Percentiles rank a stretch among this genome's conserved stretches.
These are phyloP conservation scores for Calocybe indica DNA, from an alignment of 768 basidiomycete species.

Conservation along the genomic window DNA sequence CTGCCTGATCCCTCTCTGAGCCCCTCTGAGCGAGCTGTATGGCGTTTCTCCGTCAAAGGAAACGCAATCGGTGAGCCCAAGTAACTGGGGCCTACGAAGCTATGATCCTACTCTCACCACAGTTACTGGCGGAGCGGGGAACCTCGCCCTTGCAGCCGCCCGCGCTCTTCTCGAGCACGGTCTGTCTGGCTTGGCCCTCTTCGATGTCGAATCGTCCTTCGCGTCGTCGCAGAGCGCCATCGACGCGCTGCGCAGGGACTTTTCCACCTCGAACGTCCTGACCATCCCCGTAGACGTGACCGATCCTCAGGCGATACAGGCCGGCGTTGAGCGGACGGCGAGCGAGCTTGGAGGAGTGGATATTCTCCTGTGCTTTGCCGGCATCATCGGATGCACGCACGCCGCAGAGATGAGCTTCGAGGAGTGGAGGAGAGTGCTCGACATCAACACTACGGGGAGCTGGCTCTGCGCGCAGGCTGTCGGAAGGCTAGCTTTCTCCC, in stretches of 20 bases:
- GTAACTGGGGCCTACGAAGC: background rate
- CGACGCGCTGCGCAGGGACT: conserved; percentile 15
- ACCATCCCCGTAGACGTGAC: conserved; percentile 30
- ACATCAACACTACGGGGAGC: conserved; percentile 38
- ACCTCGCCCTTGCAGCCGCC: conserved; percentile 28
- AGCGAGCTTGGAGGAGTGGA: conserved; percentile 25
- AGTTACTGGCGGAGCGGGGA: conserved; percentile 41
- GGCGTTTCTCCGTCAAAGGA: conserved; percentile 31
- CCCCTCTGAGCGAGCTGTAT: conserved; percentile 14
- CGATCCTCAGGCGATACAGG: conserved; percentile 21
- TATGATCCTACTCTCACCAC: background rate
- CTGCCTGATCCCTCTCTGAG: conserved; percentile 9
- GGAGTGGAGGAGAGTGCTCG: conserved; percentile 31
- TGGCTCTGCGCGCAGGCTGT: conserved; percentile 39
- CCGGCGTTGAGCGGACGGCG: conserved; percentile 17
- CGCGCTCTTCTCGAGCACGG: conserved; percentile 41
- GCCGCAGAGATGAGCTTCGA: conserved; percentile 23
- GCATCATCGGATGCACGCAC: conserved; percentile 28
- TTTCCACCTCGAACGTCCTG: conserved; percentile 26
- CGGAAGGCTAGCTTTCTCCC: conserved; percentile 21
- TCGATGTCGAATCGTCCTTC: conserved; percentile 20
- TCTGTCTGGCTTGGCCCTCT: conserved; percentile 25
- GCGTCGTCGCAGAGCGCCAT: conserved; percentile 16
- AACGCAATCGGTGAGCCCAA: conserved; percentile 31
- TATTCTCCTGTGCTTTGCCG: conserved; percentile 37